Percentiles rank a stretch among this genome's conserved stretches.
Evolutionary conservation across 495 filamentous ascomycete species (phyloP).

Genomic region (Chaetomidium leptoderma): DNA sequence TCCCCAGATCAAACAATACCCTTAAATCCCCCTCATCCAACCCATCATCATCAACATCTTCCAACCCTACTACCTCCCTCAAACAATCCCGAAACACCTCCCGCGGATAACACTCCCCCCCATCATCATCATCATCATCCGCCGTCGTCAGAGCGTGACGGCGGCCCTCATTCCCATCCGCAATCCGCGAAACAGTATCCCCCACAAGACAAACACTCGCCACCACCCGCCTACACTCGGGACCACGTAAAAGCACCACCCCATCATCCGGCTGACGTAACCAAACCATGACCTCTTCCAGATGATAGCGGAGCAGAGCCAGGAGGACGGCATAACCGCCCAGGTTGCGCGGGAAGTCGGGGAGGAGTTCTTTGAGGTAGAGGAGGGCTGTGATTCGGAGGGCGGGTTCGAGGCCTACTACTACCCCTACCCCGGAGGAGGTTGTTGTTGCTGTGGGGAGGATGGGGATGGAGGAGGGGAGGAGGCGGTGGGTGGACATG

Average conservation of each 20-base stretch:
- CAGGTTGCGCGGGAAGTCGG: slow-evolving; percentile 28
- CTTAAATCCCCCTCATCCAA: slow-evolving; percentile 13
- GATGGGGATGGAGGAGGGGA: slow-evolving; percentile 12
- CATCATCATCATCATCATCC: not conserved
- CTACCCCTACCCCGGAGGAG: not conserved
- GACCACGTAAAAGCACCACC: too few relatives aligned
- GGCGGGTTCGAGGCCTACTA: slow-evolving; percentile 21
- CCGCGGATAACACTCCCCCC: slow-evolving; percentile 10
- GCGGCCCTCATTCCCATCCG: slow-evolving; percentile 2
- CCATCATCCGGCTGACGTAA: too few relatives aligned
- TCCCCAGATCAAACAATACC: slow-evolving; percentile 19
- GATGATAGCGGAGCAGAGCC: slow-evolving; percentile 17
- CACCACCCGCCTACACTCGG: too few relatives aligned
- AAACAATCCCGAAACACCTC: slow-evolving; percentile 16
- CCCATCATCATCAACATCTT: not conserved
- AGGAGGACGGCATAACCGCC: slow-evolving; percentile 30
- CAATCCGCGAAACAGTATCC: not conserved
- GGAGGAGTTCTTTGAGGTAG: slow-evolving; percentile 27
- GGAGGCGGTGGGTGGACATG: slow-evolving; percentile 24
- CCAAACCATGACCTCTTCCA: slow-evolving; percentile 10
- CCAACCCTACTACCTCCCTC: not conserved
- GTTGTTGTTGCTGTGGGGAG: slow-evolving; percentile 13
- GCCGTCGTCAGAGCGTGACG: too few relatives aligned
- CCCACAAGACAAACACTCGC: not conserved
- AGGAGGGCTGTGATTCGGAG: slow-evolving; percentile 27